phyloP scores from a whole-genome alignment of 176 grass and related monocot species.

The Rhynchospora breviuscula region DNA sequence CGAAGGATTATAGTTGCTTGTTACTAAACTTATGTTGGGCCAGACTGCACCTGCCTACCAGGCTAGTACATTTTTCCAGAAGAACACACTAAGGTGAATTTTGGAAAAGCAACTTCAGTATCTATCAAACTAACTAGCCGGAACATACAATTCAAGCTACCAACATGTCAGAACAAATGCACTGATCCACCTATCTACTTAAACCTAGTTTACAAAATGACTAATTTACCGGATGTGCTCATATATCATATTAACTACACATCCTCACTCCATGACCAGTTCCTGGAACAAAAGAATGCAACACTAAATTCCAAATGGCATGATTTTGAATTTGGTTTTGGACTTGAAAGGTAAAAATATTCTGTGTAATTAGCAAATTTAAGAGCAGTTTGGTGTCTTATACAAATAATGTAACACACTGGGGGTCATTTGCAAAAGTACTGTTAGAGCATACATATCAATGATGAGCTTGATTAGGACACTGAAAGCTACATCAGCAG shows the following conservation, averaged over 20 bases:
- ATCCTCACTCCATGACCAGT: conserved; percentile 2
- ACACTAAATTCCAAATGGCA: not conserved
- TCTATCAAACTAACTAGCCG: not conserved
- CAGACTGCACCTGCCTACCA: not conserved
- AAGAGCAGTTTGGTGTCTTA: not conserved
- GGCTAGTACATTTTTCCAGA: not conserved
- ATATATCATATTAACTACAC: not conserved
- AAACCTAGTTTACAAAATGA: not conserved
- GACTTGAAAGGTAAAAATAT: not conserved
- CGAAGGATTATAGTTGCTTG: conserved; percentile 10
- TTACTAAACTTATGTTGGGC: not conserved
- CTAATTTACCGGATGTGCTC: not conserved
- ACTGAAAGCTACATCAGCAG: conserved; percentile 84
- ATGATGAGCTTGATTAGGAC: conserved; percentile 99
- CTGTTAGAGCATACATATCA: conserved; percentile 63
- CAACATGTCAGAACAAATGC: not conserved
- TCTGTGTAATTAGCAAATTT: not conserved
- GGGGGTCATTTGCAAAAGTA: conserved; percentile 15
- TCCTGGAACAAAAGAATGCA: not conserved
- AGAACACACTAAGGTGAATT: not conserved
- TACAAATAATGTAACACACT: not conserved
- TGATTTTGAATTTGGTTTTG: not conserved
- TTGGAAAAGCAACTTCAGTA: not conserved
- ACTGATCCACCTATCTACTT: not conserved
- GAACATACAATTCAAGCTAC: too few relatives aligned